phyloP scores from a whole-genome alignment of 2,329 filamentous ascomycete genomes.

The Aspergillus neotritici region DNA sequence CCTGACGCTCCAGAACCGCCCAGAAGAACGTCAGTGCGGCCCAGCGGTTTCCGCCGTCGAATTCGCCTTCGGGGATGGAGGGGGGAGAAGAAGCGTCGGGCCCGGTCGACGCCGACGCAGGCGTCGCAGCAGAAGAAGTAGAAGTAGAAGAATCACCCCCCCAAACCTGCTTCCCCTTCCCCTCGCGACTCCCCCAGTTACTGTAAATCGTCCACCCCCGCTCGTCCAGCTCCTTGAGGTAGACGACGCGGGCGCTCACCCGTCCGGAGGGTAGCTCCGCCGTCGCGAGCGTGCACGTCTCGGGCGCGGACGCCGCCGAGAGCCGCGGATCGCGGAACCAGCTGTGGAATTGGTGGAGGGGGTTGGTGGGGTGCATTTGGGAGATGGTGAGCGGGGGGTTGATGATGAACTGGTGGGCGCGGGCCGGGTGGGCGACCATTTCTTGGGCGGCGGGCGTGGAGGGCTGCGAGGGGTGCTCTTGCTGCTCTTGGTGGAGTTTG shows the following conservation, averaged over 20 bases:
- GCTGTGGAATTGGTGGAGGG: constrained; percentile 76
- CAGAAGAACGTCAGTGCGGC: constrained; percentile 88
- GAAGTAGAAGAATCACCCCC: constrained; percentile 9
- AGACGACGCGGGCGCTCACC: constrained; percentile 80
- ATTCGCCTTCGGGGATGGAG: constrained; percentile 2
- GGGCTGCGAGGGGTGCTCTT: constrained; percentile 3
- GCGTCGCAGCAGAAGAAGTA: constrained; percentile 52
- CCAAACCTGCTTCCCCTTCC: constrained; percentile 40
- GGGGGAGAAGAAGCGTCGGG: too few relatives aligned
- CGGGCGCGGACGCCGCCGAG: constrained; percentile 64
- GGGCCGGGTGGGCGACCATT: constrained; percentile 34
- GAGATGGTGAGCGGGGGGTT: constrained; percentile 40
- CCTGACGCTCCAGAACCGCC: constrained; percentile 78
- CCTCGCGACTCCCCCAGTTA: constrained; percentile 72
- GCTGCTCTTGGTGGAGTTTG: too few relatives aligned
- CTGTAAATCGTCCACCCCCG: constrained; percentile 85
- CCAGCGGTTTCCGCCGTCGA: constrained; percentile 56
- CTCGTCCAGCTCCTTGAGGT: constrained; percentile 87
- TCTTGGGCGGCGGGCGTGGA: constrained; percentile 15
- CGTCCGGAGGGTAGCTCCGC: constrained; percentile 76
- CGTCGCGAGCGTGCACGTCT: constrained; percentile 83
- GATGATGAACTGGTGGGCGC: constrained; percentile 39
- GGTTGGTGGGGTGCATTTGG: constrained; percentile 44
- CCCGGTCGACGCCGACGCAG: too few relatives aligned
- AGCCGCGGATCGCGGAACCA: constrained; percentile 77